phyloP scores from a whole-genome alignment of 805 yeast species.

The Saccharomyces kudriavzevii region DNA sequence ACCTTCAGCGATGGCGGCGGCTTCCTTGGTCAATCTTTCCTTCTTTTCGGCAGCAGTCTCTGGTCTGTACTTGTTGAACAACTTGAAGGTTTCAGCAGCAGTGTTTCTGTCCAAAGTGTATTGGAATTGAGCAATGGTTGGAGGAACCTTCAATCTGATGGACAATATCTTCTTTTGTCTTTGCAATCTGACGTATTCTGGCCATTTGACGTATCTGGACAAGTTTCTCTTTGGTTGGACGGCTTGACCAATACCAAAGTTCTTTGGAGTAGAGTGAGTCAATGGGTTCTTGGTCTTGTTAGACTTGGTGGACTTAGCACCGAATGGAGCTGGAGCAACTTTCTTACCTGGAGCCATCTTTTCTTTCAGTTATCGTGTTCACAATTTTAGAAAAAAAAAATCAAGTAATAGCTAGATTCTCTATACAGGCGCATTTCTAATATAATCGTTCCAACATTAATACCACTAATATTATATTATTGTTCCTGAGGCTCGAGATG shows the following conservation, averaged over 20 bases:
- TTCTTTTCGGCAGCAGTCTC: conserved; percentile 96
- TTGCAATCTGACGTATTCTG: conserved; percentile 95
- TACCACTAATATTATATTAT: background rate
- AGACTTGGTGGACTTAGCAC: conserved; percentile 56
- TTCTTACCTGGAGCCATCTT: conserved; percentile 55
- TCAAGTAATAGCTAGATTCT: background rate
- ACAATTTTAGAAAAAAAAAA: background rate
- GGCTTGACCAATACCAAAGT: conserved; percentile 94
- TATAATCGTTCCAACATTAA: background rate
- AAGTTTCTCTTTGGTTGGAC: conserved; percentile 94
- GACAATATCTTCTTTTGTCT: conserved; percentile 96
- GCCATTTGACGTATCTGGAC: conserved; percentile 98
- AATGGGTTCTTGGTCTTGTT: conserved; percentile 70
- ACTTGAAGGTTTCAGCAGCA: conserved; percentile 93
- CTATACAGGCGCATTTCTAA: background rate
- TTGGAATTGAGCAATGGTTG: conserved; percentile 95
- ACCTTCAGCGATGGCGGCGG: conserved; percentile 98
- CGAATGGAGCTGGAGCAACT: conserved; percentile 98
- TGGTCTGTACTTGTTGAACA: conserved; percentile 98
- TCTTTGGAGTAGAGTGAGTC: conserved; percentile 81
- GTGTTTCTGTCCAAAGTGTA: conserved; percentile 97
- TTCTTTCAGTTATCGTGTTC: conserved; percentile 1
- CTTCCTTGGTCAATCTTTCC: conserved; percentile 97
- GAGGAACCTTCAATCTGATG: conserved; percentile 97
- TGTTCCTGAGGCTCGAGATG: background rate